phyloP scores from a whole-genome alignment of 345 rosid species.

The Salix purpurea region DNA sequence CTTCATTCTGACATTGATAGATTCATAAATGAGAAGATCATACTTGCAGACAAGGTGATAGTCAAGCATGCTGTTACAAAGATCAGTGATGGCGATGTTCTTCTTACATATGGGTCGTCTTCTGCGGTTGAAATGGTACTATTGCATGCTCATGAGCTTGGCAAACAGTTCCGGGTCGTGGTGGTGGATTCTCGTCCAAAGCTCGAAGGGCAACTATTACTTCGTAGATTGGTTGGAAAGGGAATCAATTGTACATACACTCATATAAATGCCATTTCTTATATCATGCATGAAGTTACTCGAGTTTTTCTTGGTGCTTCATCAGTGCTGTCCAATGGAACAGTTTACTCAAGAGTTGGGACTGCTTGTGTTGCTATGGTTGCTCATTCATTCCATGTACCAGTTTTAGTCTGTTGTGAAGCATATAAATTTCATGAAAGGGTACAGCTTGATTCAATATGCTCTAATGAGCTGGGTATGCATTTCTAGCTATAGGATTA shows the following conservation, averaged over 20 bases:
- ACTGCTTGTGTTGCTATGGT: constrained; percentile 97
- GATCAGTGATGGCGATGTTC: constrained; percentile 90
- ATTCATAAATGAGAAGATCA: constrained; percentile 81
- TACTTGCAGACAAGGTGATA: constrained; percentile 67
- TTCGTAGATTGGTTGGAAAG: constrained; percentile 78
- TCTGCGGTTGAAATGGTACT: constrained; percentile 89
- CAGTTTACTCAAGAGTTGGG: constrained; percentile 90
- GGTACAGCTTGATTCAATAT: constrained; percentile 92
- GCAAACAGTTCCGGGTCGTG: constrained; percentile 77
- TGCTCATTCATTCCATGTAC: constrained; percentile 75
- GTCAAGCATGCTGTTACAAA: constrained; percentile 84
- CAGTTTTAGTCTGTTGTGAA: constrained; percentile 93
- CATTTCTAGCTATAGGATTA: constrained; percentile 1
- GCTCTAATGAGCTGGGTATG: constrained; percentile 93
- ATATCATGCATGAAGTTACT: constrained; percentile 92
- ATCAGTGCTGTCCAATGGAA: constrained; percentile 92
- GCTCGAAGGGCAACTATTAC: constrained; percentile 80
- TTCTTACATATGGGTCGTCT: constrained; percentile 86
- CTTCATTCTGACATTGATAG: constrained; percentile 67
- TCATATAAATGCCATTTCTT: constrained; percentile 85
- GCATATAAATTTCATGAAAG: constrained; percentile 94
- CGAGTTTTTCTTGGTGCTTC: constrained; percentile 91
- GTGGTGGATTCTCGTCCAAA: constrained; percentile 92
- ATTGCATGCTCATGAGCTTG: constrained; percentile 76
- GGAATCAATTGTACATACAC: constrained; percentile 84